phyloP scores from a whole-genome alignment of 768 basidiomycete genomes.

The Suillus variegatus region DNA sequence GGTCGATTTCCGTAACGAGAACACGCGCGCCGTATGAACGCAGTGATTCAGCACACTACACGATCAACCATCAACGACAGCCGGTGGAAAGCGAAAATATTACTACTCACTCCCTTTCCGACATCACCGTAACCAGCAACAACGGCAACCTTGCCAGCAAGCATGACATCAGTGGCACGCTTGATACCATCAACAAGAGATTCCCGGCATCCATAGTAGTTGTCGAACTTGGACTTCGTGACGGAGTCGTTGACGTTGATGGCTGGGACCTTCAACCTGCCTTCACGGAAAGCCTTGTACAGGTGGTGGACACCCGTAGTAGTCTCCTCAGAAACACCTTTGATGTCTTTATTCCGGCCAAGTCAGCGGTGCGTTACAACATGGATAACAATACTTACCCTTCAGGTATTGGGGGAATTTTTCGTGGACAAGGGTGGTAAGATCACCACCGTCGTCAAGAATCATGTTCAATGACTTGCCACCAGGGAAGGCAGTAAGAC shows the following conservation, averaged over 20 bases:
- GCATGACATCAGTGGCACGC: slow-evolving; percentile 99
- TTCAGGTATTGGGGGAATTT: slow-evolving; percentile 90
- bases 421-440: slow-evolving; percentile 93
- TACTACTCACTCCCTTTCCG: slow-evolving; percentile 88
- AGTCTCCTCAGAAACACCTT: slow-evolving; percentile 97
- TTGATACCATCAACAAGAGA: slow-evolving; percentile 99
- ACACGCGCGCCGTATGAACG: slow-evolving; percentile 98
- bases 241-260: slow-evolving; percentile 99
- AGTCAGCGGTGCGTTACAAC: slow-evolving; percentile 13
- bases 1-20: slow-evolving; percentile 96
- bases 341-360: slow-evolving; percentile 56
- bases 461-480: slow-evolving; percentile 96
- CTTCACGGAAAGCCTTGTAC: slow-evolving; percentile 97
- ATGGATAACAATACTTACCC: slow-evolving; percentile 41
- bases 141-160: slow-evolving; percentile 98
- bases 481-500: slow-evolving; percentile 81
- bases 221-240: slow-evolving; percentile 99
- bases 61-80: slow-evolving; percentile 6
- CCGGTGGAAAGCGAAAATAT: background rate
- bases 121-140: slow-evolving; percentile 99
- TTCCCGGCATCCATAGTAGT: slow-evolving; percentile 99
- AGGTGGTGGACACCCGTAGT: slow-evolving; percentile 99
- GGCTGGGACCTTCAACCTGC: slow-evolving; percentile 94
- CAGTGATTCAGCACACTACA: slow-evolving; percentile 93
- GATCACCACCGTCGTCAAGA: slow-evolving; percentile 97